These are phyloP conservation scores for Aspergillus tamarii DNA, from an alignment of 2,329 filamentous ascomycete species.

Conservation along the genomic window DNA sequence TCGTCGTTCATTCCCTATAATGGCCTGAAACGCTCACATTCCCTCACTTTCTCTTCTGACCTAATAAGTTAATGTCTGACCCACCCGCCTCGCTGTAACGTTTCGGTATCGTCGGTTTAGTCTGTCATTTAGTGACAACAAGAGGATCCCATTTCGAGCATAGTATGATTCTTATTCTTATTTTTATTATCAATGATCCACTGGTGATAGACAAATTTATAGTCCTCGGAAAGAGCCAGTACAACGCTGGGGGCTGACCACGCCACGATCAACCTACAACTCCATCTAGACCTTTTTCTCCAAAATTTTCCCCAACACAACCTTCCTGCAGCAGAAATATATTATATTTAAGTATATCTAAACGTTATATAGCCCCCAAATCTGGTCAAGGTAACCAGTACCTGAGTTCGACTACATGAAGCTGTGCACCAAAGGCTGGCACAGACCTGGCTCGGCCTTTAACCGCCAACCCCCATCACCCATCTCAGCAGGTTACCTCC, in stretches of 20 bases:
- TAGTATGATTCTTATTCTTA: slow-evolving; percentile 7
- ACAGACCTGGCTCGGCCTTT: not conserved
- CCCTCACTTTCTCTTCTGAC: not conserved
- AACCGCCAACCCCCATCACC: not conserved
- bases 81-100: not conserved
- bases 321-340: not conserved
- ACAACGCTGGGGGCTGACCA: not conserved
- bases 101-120: slow-evolving; percentile 4
- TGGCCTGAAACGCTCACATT: not conserved
- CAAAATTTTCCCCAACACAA: not conserved
- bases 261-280: not conserved
- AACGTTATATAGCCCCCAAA: not conserved
- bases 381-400: not conserved
- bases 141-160: not conserved
- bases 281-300: slow-evolving; percentile 2
- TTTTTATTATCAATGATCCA: slow-evolving; percentile 8
- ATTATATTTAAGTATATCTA: not conserved
- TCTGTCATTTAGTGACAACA: not conserved
- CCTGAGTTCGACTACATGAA: not conserved
- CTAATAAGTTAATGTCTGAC: not conserved
- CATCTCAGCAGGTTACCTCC: not conserved
- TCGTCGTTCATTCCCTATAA: not conserved
- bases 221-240: not conserved
- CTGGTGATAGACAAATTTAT: not conserved
- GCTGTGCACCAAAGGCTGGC: not conserved